Conservation (phyloP, 192 early-diverging fungal species). For the Funneliformis geosporum region DNA sequence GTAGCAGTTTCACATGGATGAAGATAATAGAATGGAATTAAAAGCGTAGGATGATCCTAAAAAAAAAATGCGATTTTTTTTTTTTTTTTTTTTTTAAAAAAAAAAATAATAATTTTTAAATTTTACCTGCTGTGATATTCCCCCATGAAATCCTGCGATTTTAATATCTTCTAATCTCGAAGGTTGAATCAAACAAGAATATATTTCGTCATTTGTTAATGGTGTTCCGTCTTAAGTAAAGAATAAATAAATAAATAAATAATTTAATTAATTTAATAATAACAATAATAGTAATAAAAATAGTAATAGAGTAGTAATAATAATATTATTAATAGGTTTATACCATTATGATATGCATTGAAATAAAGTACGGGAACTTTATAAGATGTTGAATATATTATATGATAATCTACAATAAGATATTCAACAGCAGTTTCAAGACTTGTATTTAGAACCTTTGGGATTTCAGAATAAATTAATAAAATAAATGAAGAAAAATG, state of each 20-base stretch:
- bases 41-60: slow-evolving; percentile 59
- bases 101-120: neutral
- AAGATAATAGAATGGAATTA: slow-evolving; percentile 57
- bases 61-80: neutral
- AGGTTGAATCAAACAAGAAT: slow-evolving; percentile 41
- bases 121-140: slow-evolving; percentile 45
- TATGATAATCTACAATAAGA: slow-evolving; percentile 54
- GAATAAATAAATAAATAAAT: neutral
- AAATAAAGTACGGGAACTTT: slow-evolving; percentile 64
- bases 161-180: slow-evolving; percentile 37
- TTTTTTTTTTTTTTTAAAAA: neutral
- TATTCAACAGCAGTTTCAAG: neutral
- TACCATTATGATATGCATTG: slow-evolving; percentile 51
- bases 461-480: neutral
- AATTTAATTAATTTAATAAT: neutral
- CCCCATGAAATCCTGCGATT: slow-evolving; percentile 40
- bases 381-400: slow-evolving; percentile 61
- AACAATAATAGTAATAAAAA: neutral
- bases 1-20: slow-evolving; percentile 66
- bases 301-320: neutral
- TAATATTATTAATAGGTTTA: neutral
- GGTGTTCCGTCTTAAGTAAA: slow-evolving; percentile 37
- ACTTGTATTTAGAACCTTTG: neutral
- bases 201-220: slow-evolving; percentile 47
- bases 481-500: neutral